Evolutionary conservation across 2,329 filamentous ascomycete genomes (phyloP), one percentile per base, ranked within the genome.

Genomic region (Graphilbum ipis-grandicollis): DNA sequence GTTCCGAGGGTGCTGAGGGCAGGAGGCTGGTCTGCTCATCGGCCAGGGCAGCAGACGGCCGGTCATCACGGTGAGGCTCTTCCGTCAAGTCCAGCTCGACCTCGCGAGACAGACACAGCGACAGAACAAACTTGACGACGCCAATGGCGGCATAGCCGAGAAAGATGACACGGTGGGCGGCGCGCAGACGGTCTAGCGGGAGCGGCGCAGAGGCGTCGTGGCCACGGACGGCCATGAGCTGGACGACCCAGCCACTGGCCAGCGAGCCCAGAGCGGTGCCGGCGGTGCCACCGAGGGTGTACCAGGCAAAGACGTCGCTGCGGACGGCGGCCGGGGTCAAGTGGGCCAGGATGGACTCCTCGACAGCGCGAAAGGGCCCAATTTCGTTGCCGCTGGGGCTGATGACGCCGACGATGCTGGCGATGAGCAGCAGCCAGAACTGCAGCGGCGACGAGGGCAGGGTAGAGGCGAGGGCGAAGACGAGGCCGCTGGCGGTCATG

Each of bases 331-430:
- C 45, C 1, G 53, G 48, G 0, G 65, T 71, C 4, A 75, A 55
- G 31, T 75, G 69, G 4, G 71, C 69, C 2, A 75, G 53, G 5
- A 66, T 64, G 14, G 66, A 71, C 51, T 76, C 71, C 47, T 76
- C 72, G 21, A 76, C 60, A 29, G 71, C 71, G 29, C 66, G 59
- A 41, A 77, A 76, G 0, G 71, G 72, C 0, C 71, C 71, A 37
- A 75, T 75, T 47, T 77, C 72, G 39, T 71, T 74, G 8, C 71
- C 72, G 47, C 68, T 70, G n/a, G 69, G 68, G 49, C 68, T 75
- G 25, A 78, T 71, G 34, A 78, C 71, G 5, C 73, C 73, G 8
- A 76, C 43, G 14, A 78, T 58, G 18, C 68, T 67, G 2, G 71
- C 71, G 9, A 54, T 41, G 8, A 78, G 58, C 36, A 78, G 51